Conservation (phyloP, 768 basidiomycete species). For the Boletellus emodensis region DNA sequence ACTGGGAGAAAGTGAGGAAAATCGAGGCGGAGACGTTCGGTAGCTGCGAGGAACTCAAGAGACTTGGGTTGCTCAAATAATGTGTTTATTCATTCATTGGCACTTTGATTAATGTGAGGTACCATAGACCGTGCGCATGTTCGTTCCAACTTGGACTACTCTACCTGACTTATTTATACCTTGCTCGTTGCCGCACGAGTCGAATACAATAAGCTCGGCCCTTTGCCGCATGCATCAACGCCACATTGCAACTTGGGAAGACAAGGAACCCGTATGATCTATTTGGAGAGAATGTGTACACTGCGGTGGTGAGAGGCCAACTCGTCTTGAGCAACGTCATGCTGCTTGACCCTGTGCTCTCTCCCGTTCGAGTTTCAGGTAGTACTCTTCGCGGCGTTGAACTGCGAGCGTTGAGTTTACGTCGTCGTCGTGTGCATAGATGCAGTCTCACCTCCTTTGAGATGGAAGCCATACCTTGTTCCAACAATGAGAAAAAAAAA, state of each 20-base stretch:
- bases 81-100: constrained; percentile 8
- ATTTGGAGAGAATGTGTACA: constrained; percentile 11
- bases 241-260: constrained; percentile 11
- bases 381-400: constrained; percentile 78
- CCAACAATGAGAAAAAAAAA: constrained; percentile 25
- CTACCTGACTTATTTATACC: constrained; percentile 30
- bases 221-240: neutral
- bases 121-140: constrained; percentile 8
- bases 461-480: constrained; percentile 76
- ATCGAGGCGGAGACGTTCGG: constrained; percentile 68
- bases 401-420: constrained; percentile 44
- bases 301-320: neutral
- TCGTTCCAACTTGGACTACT: neutral
- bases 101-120: constrained; percentile 9
- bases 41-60: constrained; percentile 74
- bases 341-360: constrained; percentile 25
- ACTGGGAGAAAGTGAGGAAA: constrained; percentile 82
- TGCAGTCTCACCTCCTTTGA: constrained; percentile 59
- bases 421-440: constrained; percentile 2
- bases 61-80: constrained; percentile 51
- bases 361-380: constrained; percentile 76
- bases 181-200: neutral
- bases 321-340: neutral
- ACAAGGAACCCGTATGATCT: constrained; percentile 13
- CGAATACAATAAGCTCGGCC: neutral